Percentiles rank a stretch among this genome's conserved stretches.
Conservation (phyloP, 495 filamentous ascomycete species). For the Hypoxylon cercidicola region DNA sequence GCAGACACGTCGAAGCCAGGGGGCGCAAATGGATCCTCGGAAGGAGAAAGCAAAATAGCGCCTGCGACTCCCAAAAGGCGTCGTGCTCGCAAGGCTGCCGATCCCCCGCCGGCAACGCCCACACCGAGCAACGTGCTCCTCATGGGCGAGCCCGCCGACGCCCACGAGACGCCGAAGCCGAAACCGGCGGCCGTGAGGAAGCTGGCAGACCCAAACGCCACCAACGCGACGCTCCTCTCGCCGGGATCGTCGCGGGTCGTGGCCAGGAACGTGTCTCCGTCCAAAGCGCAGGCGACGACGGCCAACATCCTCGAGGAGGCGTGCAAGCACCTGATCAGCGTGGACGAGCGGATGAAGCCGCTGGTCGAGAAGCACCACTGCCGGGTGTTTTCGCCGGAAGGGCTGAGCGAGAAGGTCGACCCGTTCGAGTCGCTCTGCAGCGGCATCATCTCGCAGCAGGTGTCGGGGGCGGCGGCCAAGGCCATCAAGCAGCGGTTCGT, state of each 20-base stretch:
- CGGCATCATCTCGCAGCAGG: slow-evolving; percentile 95
- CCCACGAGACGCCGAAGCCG: slow-evolving; percentile 43
- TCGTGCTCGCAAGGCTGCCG: slow-evolving; percentile 34
- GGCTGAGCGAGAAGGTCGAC: slow-evolving; percentile 83
- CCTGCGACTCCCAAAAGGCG: slow-evolving; percentile 51
- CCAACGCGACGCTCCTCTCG: slow-evolving; percentile 82
- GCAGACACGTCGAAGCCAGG: slow-evolving; percentile 17
- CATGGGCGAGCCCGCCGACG: slow-evolving; percentile 42
- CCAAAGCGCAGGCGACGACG: slow-evolving; percentile 72
- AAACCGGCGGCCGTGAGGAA: slow-evolving; percentile 53
- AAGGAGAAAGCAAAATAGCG: slow-evolving; percentile 10
- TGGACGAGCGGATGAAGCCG: slow-evolving; percentile 76
- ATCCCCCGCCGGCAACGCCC: slow-evolving; percentile 50
- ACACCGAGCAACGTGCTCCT: slow-evolving; percentile 51
- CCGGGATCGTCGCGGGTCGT: slow-evolving; percentile 78
- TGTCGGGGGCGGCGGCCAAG: slow-evolving; percentile 88
- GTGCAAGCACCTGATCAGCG: slow-evolving; percentile 76
- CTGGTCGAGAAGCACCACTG: slow-evolving; percentile 83
- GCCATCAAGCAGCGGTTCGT: slow-evolving; percentile 90
- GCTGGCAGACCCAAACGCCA: slow-evolving; percentile 60
- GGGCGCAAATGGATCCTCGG: slow-evolving; percentile 18
- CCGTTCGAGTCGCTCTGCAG: slow-evolving; percentile 84
- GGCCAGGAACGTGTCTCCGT: slow-evolving; percentile 69
- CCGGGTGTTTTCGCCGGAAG: slow-evolving; percentile 80
- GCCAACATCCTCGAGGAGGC: slow-evolving; percentile 81